Evolutionary conservation across 208 protist genomes (phyloP), one percentile per base, ranked within the genome.

Genomic region (Crithidia mellificae): DNA sequence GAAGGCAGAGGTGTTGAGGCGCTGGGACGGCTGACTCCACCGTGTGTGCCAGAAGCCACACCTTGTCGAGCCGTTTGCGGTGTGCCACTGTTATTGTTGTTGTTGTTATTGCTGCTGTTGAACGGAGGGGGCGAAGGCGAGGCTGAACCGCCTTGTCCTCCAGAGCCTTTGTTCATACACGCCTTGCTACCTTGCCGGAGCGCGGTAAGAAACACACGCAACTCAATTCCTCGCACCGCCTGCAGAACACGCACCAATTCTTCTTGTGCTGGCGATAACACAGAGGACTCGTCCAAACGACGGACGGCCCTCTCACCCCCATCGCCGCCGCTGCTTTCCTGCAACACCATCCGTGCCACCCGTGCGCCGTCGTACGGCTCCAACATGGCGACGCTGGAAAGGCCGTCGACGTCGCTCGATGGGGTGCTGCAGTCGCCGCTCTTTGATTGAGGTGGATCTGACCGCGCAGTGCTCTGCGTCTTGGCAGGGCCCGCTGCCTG

Each of bases 211-310:
- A 81, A 72, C 6, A 61, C 43, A 14, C 73, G 68, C 36, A 86
- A 29, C 58, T 80, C 81, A 6, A 46, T 63, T 1, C 56, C 68
- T 2, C 81, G 72, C 17, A 78, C 68, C n/a, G 77, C 77, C 20
- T 77, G 68, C 24, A 77, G 49, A 6, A 85, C 36, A 20, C 66
- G 49, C 19, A 62, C 17, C 4, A 84, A 41, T 25, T 68, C 68
- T 20, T 56, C 47, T 30, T 43, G 11, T 0, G 53, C 44, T 4
- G 38, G 19, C 8, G 38, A 25, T 15, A 46, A 7, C n/a, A 6
- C 46, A 1, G 54, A 43, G 19, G 54, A 19, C 9, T 67, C 59
- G 7, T 15, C 43, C 22, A n/a, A 12, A 7, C 34, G 27, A n/a
- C n/a, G n/a, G n/a, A n/a, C n/a, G n/a, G n/a, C n/a, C n/a, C n/a